Evolutionary conservation across 441 rosid genomes (phyloP).

Genomic region (Croton setiger): DNA sequence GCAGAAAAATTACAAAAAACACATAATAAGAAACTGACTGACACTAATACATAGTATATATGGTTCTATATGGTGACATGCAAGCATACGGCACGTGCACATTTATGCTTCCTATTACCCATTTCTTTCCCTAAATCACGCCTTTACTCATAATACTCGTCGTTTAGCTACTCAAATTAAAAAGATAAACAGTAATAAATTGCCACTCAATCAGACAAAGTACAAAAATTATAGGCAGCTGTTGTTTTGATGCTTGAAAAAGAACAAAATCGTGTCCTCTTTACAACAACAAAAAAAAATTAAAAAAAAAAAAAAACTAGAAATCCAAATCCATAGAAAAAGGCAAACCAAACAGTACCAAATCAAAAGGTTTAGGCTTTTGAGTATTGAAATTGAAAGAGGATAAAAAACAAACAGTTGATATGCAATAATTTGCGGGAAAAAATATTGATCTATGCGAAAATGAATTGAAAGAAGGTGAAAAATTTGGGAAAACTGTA

Average conservation of each 20-base stretch:
- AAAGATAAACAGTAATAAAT: too few relatives aligned
- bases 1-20: background rate
- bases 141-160: too few relatives aligned
- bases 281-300: too few relatives aligned
- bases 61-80: background rate
- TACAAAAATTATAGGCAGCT: too few relatives aligned
- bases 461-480: background rate
- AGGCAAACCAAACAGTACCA: background rate
- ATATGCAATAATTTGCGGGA: too few relatives aligned
- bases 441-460: background rate
- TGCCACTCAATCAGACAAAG: too few relatives aligned
- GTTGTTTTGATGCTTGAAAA: too few relatives aligned
- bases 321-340: background rate
- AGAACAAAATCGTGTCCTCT: too few relatives aligned
- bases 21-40: background rate
- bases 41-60: background rate
- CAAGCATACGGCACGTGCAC: background rate
- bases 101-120: background rate
- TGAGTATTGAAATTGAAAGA: background rate
- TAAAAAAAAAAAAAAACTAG: background rate
- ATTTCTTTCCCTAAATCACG: background rate
- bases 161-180: too few relatives aligned
- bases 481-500: background rate
- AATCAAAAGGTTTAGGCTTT: background rate
- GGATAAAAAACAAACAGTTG: constrained; percentile 4